Evolutionary conservation across 2,329 filamentous ascomycete species (phyloP).

Genomic region (Aaosphaeria pasadenensis): DNA sequence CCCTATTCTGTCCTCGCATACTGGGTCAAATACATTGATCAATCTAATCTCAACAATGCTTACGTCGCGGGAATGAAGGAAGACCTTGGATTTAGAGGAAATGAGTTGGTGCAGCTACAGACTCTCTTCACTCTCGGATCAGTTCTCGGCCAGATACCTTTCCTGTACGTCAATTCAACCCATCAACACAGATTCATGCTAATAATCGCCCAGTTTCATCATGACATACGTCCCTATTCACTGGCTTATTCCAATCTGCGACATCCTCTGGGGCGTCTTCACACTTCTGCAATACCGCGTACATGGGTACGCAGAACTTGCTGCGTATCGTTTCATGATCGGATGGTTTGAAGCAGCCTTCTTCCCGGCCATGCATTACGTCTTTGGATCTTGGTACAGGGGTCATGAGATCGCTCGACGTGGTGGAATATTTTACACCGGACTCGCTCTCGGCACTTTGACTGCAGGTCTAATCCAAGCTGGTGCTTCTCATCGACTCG

Average conservation of each 20-base stretch:
- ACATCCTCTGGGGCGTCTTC: slow-evolving; percentile 56
- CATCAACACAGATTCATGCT: no score
- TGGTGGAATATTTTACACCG: slow-evolving; percentile 53
- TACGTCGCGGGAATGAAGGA: neutral
- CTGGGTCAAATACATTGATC: neutral
- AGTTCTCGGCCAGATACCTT: slow-evolving; percentile 52
- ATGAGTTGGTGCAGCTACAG: neutral
- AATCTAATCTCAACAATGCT: neutral
- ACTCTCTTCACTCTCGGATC: slow-evolving; percentile 49
- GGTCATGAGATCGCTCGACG: slow-evolving; percentile 43
- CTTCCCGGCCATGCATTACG: slow-evolving; percentile 35
- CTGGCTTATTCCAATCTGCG: slow-evolving; percentile 51
- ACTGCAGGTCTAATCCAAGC: slow-evolving; percentile 50
- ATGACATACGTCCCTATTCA: slow-evolving; percentile 46
- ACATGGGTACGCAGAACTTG: slow-evolving; percentile 48
- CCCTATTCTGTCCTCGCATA: neutral
- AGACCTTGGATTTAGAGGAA: neutral
- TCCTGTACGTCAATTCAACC: slow-evolving; percentile 38
- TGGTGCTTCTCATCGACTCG: slow-evolving; percentile 49
- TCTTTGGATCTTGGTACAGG: slow-evolving; percentile 49
- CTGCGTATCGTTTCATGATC: slow-evolving; percentile 54
- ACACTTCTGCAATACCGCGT: slow-evolving; percentile 56
- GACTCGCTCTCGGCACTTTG: slow-evolving; percentile 50
- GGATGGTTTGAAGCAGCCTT: slow-evolving; percentile 52
- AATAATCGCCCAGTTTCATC: slow-evolving; percentile 13